Base-by-base conservation (phyloP, 148 eudicot species). In the Amaranthus hypochondriacus region DNA sequence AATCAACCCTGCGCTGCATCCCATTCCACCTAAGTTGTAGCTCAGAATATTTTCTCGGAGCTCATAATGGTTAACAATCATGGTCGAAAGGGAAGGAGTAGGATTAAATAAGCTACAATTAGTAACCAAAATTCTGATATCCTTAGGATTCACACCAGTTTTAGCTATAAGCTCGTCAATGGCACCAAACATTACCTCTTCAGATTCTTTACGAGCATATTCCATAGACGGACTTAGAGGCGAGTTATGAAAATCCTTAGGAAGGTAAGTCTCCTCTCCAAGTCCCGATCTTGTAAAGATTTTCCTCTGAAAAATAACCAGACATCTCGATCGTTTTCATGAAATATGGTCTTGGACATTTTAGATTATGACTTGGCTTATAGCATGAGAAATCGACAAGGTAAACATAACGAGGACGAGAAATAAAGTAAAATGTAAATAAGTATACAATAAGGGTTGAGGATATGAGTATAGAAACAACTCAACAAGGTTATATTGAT, bases 31-130 rank as follows among this genome's bases (percentile, higher is more conserved):
- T 0, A 90, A 73, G 75, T 88, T 90, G 70, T 82, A 88, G 81
- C 92, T 90, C 21, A 78, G 55, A 12, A 90, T 84, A 39, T 87
- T 87, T 42, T 89, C 92, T 69, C 92, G 77, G 11, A 90, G 90
- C 76, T 90, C 88, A 73, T 90, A 90, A 81, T 87, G 89, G 76
- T 88, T 88, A 71, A 90, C 81, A 66, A 90, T 77, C 96, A 90
- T 90, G 3, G 90, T 84, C 3, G 92, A 85, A 43, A 90, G 81
- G 7, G 90, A 90, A 7, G 92, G 92, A 54, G 96, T 90, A 7
- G 96, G 96, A 79, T 88, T 90, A 70, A 90, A 90, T 78, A 88
- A 83, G 77, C 96, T 90, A 74, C 96, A 90, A 56, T 88, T 90
- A 56, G 88, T 92, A 48, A 90, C 72, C 79, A 90, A 77, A 76